These are phyloP conservation scores for Huiozyma naganishii DNA, from an alignment of 805 yeast species.

Conservation along the genomic window DNA sequence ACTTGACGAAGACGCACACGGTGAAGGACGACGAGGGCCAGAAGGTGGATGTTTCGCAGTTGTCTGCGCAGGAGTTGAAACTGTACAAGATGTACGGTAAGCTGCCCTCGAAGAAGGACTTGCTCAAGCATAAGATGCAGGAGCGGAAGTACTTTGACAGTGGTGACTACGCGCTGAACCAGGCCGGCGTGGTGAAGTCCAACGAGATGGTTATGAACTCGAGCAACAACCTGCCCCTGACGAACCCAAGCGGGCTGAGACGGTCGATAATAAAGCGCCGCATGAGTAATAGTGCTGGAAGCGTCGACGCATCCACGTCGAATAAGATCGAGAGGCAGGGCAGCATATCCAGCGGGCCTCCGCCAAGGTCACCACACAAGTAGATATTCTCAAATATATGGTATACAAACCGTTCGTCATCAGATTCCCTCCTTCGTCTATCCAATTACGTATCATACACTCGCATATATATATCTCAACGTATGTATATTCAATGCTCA, in stretches of 20 bases:
- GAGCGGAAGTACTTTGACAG: slow-evolving; percentile 90
- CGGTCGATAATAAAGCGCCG: slow-evolving; percentile 28
- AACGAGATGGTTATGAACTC: slow-evolving; percentile 19
- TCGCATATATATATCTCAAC: slow-evolving; percentile 3
- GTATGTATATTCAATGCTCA: background rate
- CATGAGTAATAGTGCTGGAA: slow-evolving; percentile 27
- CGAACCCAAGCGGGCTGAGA: slow-evolving; percentile 28
- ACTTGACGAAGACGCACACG: slow-evolving; percentile 9
- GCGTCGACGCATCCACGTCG: slow-evolving; percentile 12
- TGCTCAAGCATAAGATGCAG: slow-evolving; percentile 62
- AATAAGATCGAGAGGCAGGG: slow-evolving; percentile 21
- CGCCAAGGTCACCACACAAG: slow-evolving; percentile 27
- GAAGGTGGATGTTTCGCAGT: slow-evolving; percentile 40
- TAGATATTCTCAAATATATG: slow-evolving; percentile 2
- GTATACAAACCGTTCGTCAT: too few species aligned
- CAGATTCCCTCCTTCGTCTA: too few species aligned
- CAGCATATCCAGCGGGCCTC: slow-evolving; percentile 29
- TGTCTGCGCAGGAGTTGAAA: slow-evolving; percentile 71
- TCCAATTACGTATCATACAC: slow-evolving; percentile 18
- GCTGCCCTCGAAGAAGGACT: slow-evolving; percentile 69
- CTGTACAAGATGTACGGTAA: slow-evolving; percentile 75
- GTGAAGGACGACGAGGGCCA: slow-evolving; percentile 8
- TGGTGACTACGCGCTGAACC: slow-evolving; percentile 86
- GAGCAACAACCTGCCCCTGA: slow-evolving; percentile 25
- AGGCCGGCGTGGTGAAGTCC: slow-evolving; percentile 39